phyloP scores from a whole-genome alignment of 345 rosid genomes.

The Xanthoceras sorbifolium region DNA sequence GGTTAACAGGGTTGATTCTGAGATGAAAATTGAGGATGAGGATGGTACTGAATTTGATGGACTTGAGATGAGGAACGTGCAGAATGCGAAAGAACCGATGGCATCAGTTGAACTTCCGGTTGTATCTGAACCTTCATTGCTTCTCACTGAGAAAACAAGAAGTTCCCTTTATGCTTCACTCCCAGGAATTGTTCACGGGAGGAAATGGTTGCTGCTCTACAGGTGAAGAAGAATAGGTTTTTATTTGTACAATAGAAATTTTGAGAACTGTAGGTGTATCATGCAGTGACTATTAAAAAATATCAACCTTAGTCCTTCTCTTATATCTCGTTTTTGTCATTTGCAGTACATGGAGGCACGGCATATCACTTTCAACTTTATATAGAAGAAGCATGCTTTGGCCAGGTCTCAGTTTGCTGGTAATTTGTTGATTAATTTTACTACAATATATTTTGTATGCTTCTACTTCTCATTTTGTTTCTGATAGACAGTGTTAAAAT shows the following conservation, averaged over 20 bases:
- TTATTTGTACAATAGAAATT: neutral
- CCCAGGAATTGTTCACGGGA: conserved; percentile 87
- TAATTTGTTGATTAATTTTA: conserved; percentile 32
- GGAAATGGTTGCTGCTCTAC: conserved; percentile 92
- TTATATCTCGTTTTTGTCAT: conserved; percentile 14
- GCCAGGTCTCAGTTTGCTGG: conserved; percentile 96
- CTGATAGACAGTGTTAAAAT: neutral
- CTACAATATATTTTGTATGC: neutral
- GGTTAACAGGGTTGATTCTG: conserved; percentile 49
- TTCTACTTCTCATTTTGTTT: neutral
- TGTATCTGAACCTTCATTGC: conserved; percentile 80
- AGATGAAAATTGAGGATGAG: conserved; percentile 37
- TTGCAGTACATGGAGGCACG: conserved; percentile 96
- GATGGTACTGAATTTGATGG: conserved; percentile 44
- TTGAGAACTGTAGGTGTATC: neutral
- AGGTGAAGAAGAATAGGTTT: conserved; percentile 45
- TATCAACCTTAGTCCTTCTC: neutral
- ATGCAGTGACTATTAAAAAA: neutral
- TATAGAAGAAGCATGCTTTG: conserved; percentile 93
- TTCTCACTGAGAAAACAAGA: conserved; percentile 70
- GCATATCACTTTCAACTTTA: conserved; percentile 85
- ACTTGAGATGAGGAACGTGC: conserved; percentile 58
- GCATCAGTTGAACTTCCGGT: conserved; percentile 46
- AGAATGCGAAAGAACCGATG: conserved; percentile 37
- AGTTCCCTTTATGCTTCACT: conserved; percentile 64